Base-by-base conservation (phyloP, 306 rosid species). In the Acmispon strigosus region DNA sequence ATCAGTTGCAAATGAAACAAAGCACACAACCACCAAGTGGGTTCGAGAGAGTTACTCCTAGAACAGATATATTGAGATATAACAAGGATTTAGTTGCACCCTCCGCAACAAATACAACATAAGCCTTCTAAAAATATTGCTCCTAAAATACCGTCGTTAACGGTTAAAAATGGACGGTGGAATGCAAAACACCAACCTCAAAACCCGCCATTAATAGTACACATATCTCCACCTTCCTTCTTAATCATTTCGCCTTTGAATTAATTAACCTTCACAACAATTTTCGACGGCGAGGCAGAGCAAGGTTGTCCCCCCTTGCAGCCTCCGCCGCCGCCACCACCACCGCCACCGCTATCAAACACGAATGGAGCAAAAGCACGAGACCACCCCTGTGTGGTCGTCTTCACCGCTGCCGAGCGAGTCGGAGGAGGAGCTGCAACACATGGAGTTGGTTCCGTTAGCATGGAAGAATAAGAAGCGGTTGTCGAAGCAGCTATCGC, bases 101-200 rank as follows among this genome's bases (percentile, higher is more conserved):
- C n/a, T n/a, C n/a, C n/a, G n/a, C n/a, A n/a, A n/a, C n/a, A n/a
- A 22, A 2, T 22, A 53, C 13, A 58, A 12, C 15, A 16, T 4
- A 63, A 57, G 2, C 57, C 59, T 63, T 5, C 82, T 55, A 79
- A 83, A 71, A 83, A 71, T 79, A 71, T 79, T 72, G 66, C 37
- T 50, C 73, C 85, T 77, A 76, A 62, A 81, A 69, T 78, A 20
- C 74, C 66, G 79, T 17, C 34, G 54, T 10, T 11, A 53, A 45
- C 86, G 7, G 93, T 85, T 85, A 76, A 61, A 84, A 85, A 87
- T 18, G 86, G 64, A 85, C 8, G 96, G 93, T 82, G 53, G 50
- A 78, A 64, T 12, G 5, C 10, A 7, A 62, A 41, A n/a, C 4
- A 18, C 39, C 14, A 48, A 55, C 39, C 76, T 12, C 57, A 37